Base-by-base conservation (phyloP, 805 yeast species). In the Yamadazyma ubonensis region DNA sequence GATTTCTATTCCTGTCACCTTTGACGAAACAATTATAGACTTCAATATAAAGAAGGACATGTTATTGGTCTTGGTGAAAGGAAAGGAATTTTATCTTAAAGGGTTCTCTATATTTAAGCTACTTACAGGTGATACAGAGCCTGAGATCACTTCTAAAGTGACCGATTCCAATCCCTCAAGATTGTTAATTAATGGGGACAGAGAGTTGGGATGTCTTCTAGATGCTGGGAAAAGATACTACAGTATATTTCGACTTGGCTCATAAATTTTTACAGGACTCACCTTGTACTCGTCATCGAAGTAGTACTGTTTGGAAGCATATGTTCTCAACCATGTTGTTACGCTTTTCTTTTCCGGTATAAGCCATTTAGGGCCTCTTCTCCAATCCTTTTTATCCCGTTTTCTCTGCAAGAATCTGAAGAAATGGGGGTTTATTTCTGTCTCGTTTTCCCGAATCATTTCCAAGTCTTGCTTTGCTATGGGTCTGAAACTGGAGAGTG, bases 161-260 rank as follows among this genome's bases (percentile, higher is more conserved):
- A 18, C 17, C 11, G 11, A 14, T 16, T 4, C n/a, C 7, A 12
- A 26, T 8, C 41, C 36, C 4, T 14, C 18, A 8, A 19, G 26
- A 12, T 22, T 39, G 9, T 18, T 39, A 9, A 12, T 33, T 12
- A 69, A 61, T n/a, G 42, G 43, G 2, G 26, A 43, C 3, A 51
- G 58, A 18, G 43, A 57, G 0, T 53, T 59, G 29, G 74, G 69
- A 5, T 68, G 73, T 43, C 43, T 76, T 11, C 44, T 75, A 25
- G 78, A 73, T 45, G 46, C 53, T 6, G 51, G 65, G 18, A 66
- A 55, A 36, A 69, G 63, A 44, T 60, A 65, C 37, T 73, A 71
- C 38, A 33, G 22, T 19, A 29, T 30, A 31, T 23, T 48, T 49
- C 9, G 23, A 21, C 4, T 6, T 28, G 50, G 55, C 45, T 56